A percentile compares a stretch with the other conserved stretches of the same genome.
Evolutionary conservation across 805 yeast genomes (phyloP).

Genomic region (Ogataea glucozyma): DNA sequence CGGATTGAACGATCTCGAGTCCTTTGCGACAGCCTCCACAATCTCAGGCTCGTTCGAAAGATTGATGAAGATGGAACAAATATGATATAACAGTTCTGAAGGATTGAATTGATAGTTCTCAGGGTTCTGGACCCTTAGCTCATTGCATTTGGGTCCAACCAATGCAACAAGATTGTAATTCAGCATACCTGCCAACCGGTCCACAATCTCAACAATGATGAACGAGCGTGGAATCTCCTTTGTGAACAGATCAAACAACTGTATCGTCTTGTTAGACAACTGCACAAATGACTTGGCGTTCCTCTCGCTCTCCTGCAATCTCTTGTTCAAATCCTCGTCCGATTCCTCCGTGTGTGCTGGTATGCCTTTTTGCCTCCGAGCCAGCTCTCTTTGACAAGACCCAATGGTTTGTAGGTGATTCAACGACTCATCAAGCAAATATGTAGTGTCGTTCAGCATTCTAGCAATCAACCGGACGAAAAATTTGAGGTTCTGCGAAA

Average conservation of each 20-base stretch:
- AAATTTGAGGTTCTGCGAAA: slow-evolving; percentile 71
- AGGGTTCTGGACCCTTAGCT: slow-evolving; percentile 81
- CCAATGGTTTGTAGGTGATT: slow-evolving; percentile 79
- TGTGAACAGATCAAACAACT: slow-evolving; percentile 77
- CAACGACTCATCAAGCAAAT: slow-evolving; percentile 85
- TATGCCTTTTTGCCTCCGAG: slow-evolving; percentile 43
- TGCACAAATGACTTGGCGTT: slow-evolving; percentile 82
- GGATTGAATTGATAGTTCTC: slow-evolving; percentile 85
- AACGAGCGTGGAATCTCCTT: slow-evolving; percentile 85
- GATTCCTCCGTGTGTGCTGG: slow-evolving; percentile 46
- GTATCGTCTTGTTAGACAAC: slow-evolving; percentile 78
- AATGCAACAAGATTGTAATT: slow-evolving; percentile 88
- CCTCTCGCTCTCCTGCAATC: slow-evolving; percentile 63
- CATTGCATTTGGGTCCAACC: slow-evolving; percentile 93
- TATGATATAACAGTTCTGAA: slow-evolving; percentile 60
- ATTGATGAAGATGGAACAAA: slow-evolving; percentile 76
- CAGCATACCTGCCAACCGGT: slow-evolving; percentile 92
- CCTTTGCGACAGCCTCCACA: slow-evolving; percentile 79
- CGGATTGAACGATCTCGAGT: slow-evolving; percentile 82
- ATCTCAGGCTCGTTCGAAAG: slow-evolving; percentile 66
- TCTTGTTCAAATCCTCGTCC: slow-evolving; percentile 59
- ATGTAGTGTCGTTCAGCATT: slow-evolving; percentile 93
- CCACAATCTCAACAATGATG: slow-evolving; percentile 85
- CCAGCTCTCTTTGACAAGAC: slow-evolving; percentile 64
- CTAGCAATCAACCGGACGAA: slow-evolving; percentile 92